Conservation (phyloP, 225 moss, liverwort and hornwort species). For the Anthoceros angustus region DNA sequence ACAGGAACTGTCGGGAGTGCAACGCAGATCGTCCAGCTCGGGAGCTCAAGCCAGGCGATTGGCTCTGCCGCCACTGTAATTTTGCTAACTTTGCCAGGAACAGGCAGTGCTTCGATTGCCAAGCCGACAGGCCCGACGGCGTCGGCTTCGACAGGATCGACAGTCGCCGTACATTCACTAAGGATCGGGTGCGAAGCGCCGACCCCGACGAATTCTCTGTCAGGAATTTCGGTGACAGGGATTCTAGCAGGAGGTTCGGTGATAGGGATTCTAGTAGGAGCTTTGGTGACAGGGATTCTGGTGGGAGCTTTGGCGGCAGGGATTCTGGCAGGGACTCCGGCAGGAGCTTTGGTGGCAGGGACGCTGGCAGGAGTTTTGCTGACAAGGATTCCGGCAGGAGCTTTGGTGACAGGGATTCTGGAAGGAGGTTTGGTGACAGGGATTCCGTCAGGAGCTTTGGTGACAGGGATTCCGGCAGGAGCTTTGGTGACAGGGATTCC, state of each 20-base stretch:
- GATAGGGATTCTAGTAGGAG: conserved; percentile 15
- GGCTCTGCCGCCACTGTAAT: conserved; percentile 46
- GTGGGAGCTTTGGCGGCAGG: background rate
- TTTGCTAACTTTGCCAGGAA: conserved; percentile 47
- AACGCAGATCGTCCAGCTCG: conserved; percentile 18
- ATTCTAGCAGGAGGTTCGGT: conserved; percentile 10
- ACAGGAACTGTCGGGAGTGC: conserved; percentile 40
- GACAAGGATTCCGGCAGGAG: background rate
- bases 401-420: background rate
- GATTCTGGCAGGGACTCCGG: too few relatives aligned
- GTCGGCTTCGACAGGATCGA: conserved; percentile 15
- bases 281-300: background rate
- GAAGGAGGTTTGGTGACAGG: too few relatives aligned
- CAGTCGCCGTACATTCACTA: background rate
- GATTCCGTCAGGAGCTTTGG: too few relatives aligned
- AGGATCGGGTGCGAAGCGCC: conserved; percentile 17
- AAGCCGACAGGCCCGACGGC: conserved; percentile 33
- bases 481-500: too few relatives aligned
- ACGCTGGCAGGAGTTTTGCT: background rate
- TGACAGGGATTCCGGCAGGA: too few relatives aligned
- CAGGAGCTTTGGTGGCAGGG: background rate
- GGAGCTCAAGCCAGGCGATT: conserved; percentile 46
- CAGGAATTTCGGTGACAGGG: conserved; percentile 20
- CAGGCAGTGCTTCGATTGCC: conserved; percentile 43
- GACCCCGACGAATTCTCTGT: too few relatives aligned